Base-by-base conservation (phyloP, 2,329 filamentous ascomycete genomes). In the Neocatenulostroma microsporum region DNA sequence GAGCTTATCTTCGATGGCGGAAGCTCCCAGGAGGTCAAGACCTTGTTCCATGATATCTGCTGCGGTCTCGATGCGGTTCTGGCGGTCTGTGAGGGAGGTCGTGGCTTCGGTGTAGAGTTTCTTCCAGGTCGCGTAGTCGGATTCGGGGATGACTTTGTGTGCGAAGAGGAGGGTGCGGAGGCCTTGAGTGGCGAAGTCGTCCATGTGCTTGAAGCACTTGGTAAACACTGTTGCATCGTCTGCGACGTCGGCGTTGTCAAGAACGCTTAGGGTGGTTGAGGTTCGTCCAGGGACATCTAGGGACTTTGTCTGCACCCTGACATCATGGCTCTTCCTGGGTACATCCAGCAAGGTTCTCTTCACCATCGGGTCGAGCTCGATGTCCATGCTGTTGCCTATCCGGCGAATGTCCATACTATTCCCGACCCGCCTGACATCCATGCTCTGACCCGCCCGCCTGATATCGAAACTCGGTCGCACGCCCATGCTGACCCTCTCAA, bases 1-100 rank as follows among this genome's bases (percentile, higher is more conserved):
- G 20, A 95, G 69, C 58, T 93, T 94, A 58, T 94, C 86, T 60
- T 94, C 86, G 43, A 94, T 94, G 1, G 87, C 86, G 5, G 84
- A 91, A 1, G 84, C 86, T 2, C 86, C 86, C 2, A 84, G 74
- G 4, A 94, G 70, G 34, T 89, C 84, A 8, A 94, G 69, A 3
- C 78, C 72, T 48, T 81, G 76, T 60, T 94, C 86, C 31, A 94
- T 80, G 46, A 80, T 64, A 48, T 91, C 84, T 2, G 81, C 86
- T 0, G 82, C 84, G 38, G 78, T 73, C 55, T 94, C 86, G 19
- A 93, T 84, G 46, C 76, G 74, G 34, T 77, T 71, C 53, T 89
- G 82, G 2, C 86, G 79, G 53, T 88, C 72, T 3, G 78, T 70
- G 8, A 94, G 69, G 51, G 84, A 88, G 1, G 85, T 93, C 1